Evolutionary conservation across 2,329 filamentous ascomycete species (phyloP), one percentile per base, ranked within the genome.

Genomic region (Elsinoe necatrix): DNA sequence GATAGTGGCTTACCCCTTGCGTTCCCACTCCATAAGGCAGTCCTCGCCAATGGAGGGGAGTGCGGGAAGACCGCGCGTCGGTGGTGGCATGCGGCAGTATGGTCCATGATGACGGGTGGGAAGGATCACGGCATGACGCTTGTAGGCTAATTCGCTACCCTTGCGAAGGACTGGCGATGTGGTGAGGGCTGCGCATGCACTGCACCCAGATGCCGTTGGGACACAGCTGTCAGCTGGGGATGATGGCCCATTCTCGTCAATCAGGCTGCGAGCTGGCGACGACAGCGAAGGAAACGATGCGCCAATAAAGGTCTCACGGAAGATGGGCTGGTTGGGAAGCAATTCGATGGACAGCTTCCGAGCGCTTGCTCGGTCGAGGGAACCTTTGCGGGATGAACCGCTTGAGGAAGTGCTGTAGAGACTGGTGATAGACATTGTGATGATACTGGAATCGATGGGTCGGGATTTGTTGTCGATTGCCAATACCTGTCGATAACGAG

Each of bases 11-110:
- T 31, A 48, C 43, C 54, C 54, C 11, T 47, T 45, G 54, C 54
- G 54, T 25, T 56, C 54, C 54, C 54, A 56, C 29, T 56, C 54
- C 29, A 56, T 45, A 14, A 56, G 54, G 29, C 54, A 56, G 54
- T 56, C 54, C n/a, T 56, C 54, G 54, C 54, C 54, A 23, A 56
- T 56, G 25, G 37, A 31, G 27, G 54, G 54, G 4, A 56, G 54
- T 3, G 27, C 54, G 20, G 54, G 54, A 14, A 39, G 31, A 18
- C 12, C 20, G 23, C 41, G 37, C 1, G 41, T 39, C 1, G 41
- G 41, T 3, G 54, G 14, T 5, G 54, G 54, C 54, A 56, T 56
- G 54, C 54, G 54, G 54, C 54, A 56, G 54, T 47, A 35, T 27
- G 54, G 41, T 16, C 54, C 54, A 41, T 42, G 37, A 39, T 56